Conservation (phyloP, 148 eudicot genomes). For the Persicaria tinctoria region DNA sequence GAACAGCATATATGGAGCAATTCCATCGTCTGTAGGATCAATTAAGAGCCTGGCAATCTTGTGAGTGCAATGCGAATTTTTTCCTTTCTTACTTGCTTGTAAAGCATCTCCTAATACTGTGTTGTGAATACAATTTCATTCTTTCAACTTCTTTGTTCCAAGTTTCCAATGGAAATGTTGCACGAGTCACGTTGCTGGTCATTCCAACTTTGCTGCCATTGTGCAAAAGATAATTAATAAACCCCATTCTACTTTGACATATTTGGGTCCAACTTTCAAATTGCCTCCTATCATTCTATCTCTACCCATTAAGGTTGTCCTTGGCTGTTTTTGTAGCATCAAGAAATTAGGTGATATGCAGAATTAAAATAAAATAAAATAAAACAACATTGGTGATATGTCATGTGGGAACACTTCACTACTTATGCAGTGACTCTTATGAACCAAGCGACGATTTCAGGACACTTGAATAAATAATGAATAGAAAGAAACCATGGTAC, state of each 20-base stretch:
- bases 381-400: not conserved
- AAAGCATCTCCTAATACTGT: not conserved
- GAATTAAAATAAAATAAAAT: no score
- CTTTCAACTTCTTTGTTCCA: not conserved
- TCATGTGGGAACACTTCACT: not conserved
- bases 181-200: conserved; percentile 2
- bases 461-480: not conserved
- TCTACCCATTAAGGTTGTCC: not conserved
- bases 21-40: conserved; percentile 73
- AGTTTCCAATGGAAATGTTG: not conserved
- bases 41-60: conserved; percentile 49
- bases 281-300: not conserved
- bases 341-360: not conserved
- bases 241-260: not conserved
- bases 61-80: conserved; percentile 34
- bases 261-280: not conserved
- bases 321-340: not conserved
- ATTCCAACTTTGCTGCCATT: not conserved
- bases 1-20: conserved; percentile 73
- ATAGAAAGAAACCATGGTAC: not conserved
- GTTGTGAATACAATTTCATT: not conserved
- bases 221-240: not conserved
- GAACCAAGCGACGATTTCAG: not conserved
- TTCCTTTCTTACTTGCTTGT: not conserved
- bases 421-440: not conserved